Conservation (phyloP, 441 rosid genomes). For the Geranium incanum region DNA sequence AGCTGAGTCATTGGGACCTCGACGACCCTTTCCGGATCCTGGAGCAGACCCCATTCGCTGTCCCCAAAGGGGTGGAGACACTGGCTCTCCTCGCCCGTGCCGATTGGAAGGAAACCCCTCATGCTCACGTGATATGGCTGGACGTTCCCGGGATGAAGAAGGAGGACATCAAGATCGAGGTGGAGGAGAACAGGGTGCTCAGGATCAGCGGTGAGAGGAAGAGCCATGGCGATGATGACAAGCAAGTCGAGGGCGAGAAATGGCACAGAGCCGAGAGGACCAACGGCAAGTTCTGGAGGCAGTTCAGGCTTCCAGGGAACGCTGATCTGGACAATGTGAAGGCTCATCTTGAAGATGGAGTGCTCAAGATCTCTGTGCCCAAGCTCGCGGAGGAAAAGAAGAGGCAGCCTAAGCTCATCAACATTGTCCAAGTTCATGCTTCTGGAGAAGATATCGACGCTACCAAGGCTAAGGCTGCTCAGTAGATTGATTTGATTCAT, state of each 20-base stretch:
- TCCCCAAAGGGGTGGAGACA: background rate
- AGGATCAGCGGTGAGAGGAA: background rate
- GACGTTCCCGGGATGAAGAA: constrained; percentile 51
- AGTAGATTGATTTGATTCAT: constrained; percentile 7
- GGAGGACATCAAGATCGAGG: constrained; percentile 60
- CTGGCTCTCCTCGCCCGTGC: constrained; percentile 11
- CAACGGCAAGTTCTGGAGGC: constrained; percentile 47
- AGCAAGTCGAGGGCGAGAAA: background rate
- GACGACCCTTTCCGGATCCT: background rate
- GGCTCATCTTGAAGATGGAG: constrained; percentile 42
- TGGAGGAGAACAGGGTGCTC: constrained; percentile 49
- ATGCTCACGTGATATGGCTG: constrained; percentile 27
- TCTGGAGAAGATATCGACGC: constrained; percentile 29
- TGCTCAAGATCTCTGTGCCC: constrained; percentile 35
- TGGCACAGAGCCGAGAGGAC: constrained; percentile 21
- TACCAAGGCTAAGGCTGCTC: constrained; percentile 27
- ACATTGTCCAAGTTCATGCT: constrained; percentile 23
- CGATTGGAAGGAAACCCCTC: constrained; percentile 16
- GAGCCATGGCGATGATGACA: background rate
- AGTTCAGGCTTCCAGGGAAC: constrained; percentile 39
- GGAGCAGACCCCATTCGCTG: background rate
- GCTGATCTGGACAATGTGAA: constrained; percentile 39
- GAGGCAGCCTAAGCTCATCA: constrained; percentile 38
- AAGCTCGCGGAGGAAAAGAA: constrained; percentile 35
- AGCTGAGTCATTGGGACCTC: background rate